Percentiles rank a stretch among this genome's conserved stretches.
Evolutionary conservation across 441 rosid genomes (phyloP).

Genomic region (Biscutella laevigata): DNA sequence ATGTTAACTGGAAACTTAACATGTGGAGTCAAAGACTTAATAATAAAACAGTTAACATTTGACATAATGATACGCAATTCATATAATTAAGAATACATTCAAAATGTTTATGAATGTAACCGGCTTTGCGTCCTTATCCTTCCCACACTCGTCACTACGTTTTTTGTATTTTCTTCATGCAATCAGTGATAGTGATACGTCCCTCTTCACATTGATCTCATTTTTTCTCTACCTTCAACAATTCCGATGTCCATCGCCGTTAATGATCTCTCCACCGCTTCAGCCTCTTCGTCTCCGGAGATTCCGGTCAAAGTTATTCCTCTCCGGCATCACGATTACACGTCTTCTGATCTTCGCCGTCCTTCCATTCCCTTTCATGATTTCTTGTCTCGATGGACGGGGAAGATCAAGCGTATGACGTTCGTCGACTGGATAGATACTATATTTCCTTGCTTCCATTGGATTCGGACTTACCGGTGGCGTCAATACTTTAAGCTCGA

Average conservation of each 20-base stretch:
- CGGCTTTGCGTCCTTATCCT: slow-evolving; percentile 11
- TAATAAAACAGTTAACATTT: neutral
- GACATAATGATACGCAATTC: neutral
- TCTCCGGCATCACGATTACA: slow-evolving; percentile 46
- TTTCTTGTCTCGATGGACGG: slow-evolving; percentile 31
- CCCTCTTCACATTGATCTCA: slow-evolving; percentile 3
- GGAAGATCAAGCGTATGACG: slow-evolving; percentile 43
- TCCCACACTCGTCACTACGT: neutral
- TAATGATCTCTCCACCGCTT: neutral
- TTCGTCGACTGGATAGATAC: slow-evolving; percentile 46
- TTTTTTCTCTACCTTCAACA: neutral
- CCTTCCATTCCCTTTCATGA: slow-evolving; percentile 22
- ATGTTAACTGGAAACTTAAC: neutral
- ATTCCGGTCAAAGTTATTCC: slow-evolving; percentile 55
- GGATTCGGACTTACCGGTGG: slow-evolving; percentile 77
- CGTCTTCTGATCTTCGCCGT: slow-evolving; percentile 25
- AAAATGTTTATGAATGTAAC: slow-evolving; percentile 17
- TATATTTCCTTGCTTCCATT: slow-evolving; percentile 63
- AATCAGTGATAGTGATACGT: slow-evolving; percentile 13
- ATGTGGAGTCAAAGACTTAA: neutral
- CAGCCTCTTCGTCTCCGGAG: slow-evolving; percentile 25
- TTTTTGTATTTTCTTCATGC: slow-evolving; percentile 11
- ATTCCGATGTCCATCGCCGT: slow-evolving; percentile 12
- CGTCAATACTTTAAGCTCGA: slow-evolving; percentile 65
- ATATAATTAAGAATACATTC: neutral